Evolutionary conservation across 2,329 filamentous ascomycete genomes (phyloP), one percentile per base, ranked within the genome.

Genomic region (Chaetomium strumarium): DNA sequence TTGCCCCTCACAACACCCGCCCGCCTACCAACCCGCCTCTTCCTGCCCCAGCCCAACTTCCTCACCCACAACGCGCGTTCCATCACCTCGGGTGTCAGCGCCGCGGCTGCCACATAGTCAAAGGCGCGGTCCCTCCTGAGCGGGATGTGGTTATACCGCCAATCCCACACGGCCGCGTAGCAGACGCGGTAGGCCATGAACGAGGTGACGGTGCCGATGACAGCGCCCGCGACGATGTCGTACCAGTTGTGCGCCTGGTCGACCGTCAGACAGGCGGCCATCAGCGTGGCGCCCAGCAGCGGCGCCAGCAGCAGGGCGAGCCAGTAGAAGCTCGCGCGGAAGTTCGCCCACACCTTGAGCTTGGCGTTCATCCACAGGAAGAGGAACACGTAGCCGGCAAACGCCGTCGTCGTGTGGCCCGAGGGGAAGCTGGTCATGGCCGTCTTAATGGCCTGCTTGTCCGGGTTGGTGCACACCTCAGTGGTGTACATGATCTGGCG

Each of bases 301-400:
- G 85, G 85, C 0, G 76, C 65, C 57, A 81, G 78, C 2, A 79
- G 70, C 10, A 75, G 72, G 4, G 79, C 70, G 4, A 87, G 68
- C 66, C 86, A 87, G 84, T 83, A 88, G 67, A 85, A 77, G 0
- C 79, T 74, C 0, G 84, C 78, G 53, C 84, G 81, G 63, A 85
- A 80, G 64, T 86, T 82, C 17, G 77, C 73, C 70, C 79, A 86
- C 46, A 86, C 77, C 69, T 88, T 88, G 37, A 88, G 70, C 69
- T 88, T 88, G 33, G 82, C 84, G 62, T 88, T 87, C 24, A 87
- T 72, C 70, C 86, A 88, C 11, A 88, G 70, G 58, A 76, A 83
- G 8, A 88, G 68, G 63, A 80, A 88, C 8, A 82, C 73, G 56
- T 80, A 81, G 2, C 80, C 80, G 0, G 83, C 80, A 53, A 83